Evolutionary conservation across 164 flowering plant species (phyloP), one percentile per base, ranked within the genome.

Genomic region (Vitis vinifera): DNA sequence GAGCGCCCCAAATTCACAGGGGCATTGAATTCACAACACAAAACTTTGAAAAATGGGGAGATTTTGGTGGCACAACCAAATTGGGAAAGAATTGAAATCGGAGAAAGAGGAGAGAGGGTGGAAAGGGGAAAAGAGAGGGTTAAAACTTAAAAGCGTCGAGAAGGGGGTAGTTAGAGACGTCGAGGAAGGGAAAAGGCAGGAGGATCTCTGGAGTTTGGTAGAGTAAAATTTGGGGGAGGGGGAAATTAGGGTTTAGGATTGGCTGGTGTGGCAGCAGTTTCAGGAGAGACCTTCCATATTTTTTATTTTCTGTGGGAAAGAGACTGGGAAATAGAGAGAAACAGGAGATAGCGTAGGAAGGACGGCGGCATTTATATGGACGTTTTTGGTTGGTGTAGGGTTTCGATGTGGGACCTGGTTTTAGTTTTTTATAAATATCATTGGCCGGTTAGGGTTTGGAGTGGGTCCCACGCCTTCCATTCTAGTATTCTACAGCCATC

Each of bases 271-370:
- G 59, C 16, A 57, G 29, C 16, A 10, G 10, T 57, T 57, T 8
- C 59, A 57, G 23, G 10, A 57, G 19, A 57, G 29, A 37, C 7
- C 16, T 19, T 19, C 10, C 23, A 13, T 16, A n/a, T 15, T 57
- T 16, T 23, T 23, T 23, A 23, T 23, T 23, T 23, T 2, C 2
- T 23, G 27, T 23, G 27, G 27, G 27, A 23, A 23, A 23, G 27
- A 23, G 27, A 8, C 9, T 16, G 19, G 48, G 9, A 19, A 61
- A 49, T 30, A 61, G 64, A 61, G 50, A 61, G 19, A 15, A 2
- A 11, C 17, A 37, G n/a, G 64, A 61, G 64, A 61, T 61, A 61
- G 64, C 64, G 64, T 61, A 10, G 19, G 15, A 61, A 61, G 64
- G 64, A 61, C 64, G 64, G 64, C 64, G 50, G 50, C 62, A 59